Evolutionary conservation across 1,284 basidiomycete species (phyloP).

Genomic region (Trichosporon sp.): DNA sequence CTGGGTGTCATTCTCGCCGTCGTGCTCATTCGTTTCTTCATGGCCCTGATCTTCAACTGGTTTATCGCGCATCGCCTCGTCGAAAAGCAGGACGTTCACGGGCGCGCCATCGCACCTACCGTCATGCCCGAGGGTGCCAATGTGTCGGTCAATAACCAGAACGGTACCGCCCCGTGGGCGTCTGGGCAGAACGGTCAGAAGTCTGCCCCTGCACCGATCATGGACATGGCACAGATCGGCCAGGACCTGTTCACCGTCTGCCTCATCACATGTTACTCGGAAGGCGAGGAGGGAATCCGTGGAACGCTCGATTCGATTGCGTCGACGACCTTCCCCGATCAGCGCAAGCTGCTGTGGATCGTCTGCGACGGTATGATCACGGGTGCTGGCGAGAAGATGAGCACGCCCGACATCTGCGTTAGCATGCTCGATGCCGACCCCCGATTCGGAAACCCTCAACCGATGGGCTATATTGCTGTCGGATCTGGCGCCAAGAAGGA

Average conservation of each 20-base stretch:
- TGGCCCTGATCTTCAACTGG: conserved; percentile 98
- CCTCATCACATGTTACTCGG: conserved; percentile 96
- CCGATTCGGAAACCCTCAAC: conserved; percentile 91
- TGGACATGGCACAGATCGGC: conserved; percentile 84
- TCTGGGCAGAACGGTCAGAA: conserved; percentile 14
- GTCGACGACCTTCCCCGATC: conserved; percentile 84
- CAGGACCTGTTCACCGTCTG: conserved; percentile 92
- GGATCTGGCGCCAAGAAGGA: conserved; percentile 84
- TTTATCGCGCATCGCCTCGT: conserved; percentile 81
- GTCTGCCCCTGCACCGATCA: conserved; percentile 64
- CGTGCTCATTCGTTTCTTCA: conserved; percentile 86
- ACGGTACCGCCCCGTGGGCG: conserved; percentile 92
- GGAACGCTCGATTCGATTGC: conserved; percentile 93
- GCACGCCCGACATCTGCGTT: conserved; percentile 96
- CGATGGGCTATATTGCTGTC: conserved; percentile 92
- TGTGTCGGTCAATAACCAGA: conserved; percentile 79
- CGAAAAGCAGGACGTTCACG: conserved; percentile 69
- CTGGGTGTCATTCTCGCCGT: conserved; percentile 88
- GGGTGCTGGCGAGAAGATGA: conserved; percentile 88
- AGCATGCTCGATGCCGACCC: conserved; percentile 88
- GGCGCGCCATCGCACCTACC: conserved; percentile 81
- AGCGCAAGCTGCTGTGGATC: conserved; percentile 87
- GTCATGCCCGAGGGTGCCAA: conserved; percentile 95
- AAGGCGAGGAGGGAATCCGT: conserved; percentile 87
- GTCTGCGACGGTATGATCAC: conserved; percentile 99